These are phyloP conservation scores for Pleurotus giganteus DNA, from an alignment of 768 basidiomycete genomes.

Conservation along the genomic window DNA sequence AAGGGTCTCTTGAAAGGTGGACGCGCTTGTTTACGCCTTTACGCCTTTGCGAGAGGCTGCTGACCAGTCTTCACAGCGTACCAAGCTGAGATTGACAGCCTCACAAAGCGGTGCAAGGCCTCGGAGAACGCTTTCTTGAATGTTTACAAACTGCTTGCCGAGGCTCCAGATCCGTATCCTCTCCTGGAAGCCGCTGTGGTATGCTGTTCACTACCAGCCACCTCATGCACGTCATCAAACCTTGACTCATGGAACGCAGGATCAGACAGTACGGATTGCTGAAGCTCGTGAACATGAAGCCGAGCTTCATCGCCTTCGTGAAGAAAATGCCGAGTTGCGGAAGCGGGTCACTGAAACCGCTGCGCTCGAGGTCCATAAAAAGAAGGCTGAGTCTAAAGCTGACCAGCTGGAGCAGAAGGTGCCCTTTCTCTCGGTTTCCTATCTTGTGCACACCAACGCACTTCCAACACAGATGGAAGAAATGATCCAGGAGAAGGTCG, in stretches of 20 bases:
- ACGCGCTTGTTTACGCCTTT: too few relatives aligned
- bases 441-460: not conserved
- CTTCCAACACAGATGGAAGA: slow-evolving; percentile 96
- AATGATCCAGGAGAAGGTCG: slow-evolving; percentile 84
- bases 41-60: too few relatives aligned
- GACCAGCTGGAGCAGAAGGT: slow-evolving; percentile 87
- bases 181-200: slow-evolving; percentile 93
- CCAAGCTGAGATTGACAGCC: slow-evolving; percentile 93
- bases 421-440: slow-evolving; percentile 13
- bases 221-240: not conserved
- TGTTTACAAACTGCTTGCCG: slow-evolving; percentile 94
- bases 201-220: slow-evolving; percentile 6
- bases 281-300: slow-evolving; percentile 76
- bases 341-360: slow-evolving; percentile 65
- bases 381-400: slow-evolving; percentile 68
- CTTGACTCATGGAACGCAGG: slow-evolving; percentile 40
- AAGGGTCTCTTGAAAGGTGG: slow-evolving; percentile 89
- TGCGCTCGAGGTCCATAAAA: slow-evolving; percentile 65
- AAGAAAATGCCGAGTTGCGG: slow-evolving; percentile 82
- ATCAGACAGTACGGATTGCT: slow-evolving; percentile 88
- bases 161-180: slow-evolving; percentile 97
- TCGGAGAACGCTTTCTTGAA: slow-evolving; percentile 97
- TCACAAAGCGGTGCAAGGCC: slow-evolving; percentile 88
- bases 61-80: slow-evolving; percentile 55
- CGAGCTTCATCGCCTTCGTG: slow-evolving; percentile 69